These are phyloP conservation scores for Auricularia sp. DNA, from an alignment of 768 basidiomycete species.

Conservation along the genomic window DNA sequence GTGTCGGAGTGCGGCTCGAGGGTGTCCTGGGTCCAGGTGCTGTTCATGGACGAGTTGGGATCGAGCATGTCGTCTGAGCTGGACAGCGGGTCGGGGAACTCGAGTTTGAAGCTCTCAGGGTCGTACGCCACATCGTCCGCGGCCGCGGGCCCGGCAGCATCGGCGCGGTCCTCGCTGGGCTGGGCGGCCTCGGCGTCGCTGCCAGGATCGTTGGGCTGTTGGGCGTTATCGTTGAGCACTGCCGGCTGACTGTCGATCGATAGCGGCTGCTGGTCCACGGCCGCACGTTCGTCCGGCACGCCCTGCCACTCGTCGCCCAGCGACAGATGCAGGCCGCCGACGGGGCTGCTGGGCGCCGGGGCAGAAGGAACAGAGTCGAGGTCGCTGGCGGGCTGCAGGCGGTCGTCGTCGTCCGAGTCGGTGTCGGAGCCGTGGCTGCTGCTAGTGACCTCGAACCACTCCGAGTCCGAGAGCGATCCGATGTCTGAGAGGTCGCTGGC, in stretches of 20 bases:
- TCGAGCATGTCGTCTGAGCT: background rate
- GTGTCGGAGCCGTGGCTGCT: constrained; percentile 65
- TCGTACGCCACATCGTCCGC: background rate
- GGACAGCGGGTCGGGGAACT: background rate
- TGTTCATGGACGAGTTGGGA: background rate
- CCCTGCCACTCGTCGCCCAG: background rate
- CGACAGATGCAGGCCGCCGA: background rate
- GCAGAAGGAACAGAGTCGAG: constrained; percentile 21
- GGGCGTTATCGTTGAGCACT: background rate
- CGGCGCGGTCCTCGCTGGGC: background rate
- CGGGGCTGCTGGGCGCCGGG: constrained; percentile 35
- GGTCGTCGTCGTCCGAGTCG: constrained; percentile 48
- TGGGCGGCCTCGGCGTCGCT: background rate
- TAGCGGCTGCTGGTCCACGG: background rate
- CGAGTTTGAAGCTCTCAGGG: background rate
- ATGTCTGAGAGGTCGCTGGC: constrained; percentile 39
- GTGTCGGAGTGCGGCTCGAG: background rate
- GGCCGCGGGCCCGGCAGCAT: background rate
- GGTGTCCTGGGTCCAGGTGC: background rate
- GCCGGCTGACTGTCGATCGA: background rate
- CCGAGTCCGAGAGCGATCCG: constrained; percentile 65
- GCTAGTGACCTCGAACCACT: constrained; percentile 73
- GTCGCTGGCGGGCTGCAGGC: constrained; percentile 12
- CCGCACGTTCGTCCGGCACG: background rate
- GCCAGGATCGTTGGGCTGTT: background rate